Evolutionary conservation across 2,329 filamentous ascomycete species (phyloP).

Genomic region (Penicillium concentricum): DNA sequence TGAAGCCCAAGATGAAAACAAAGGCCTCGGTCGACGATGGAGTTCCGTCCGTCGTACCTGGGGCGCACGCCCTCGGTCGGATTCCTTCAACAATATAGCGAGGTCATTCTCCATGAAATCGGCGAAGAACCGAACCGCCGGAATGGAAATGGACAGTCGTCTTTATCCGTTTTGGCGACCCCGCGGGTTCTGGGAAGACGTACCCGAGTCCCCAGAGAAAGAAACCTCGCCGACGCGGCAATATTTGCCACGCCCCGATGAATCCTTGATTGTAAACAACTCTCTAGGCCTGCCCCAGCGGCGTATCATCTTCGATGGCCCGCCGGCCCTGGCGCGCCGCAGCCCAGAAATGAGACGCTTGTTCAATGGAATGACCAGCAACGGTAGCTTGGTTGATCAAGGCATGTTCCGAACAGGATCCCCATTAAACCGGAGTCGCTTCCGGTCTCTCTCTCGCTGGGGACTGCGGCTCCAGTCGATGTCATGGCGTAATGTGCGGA

Average conservation of each 20-base stretch:
- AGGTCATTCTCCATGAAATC: conserved; percentile 42
- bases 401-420: conserved; percentile 32
- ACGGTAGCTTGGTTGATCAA: conserved; percentile 31
- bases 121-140: conserved; percentile 44
- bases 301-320: conserved; percentile 45
- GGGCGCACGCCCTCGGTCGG: conserved; percentile 39
- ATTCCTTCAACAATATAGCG: conserved; percentile 39
- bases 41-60: conserved; percentile 40
- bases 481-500: conserved; percentile 50
- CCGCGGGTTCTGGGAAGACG: conserved; percentile 61
- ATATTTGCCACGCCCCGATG: conserved; percentile 17
- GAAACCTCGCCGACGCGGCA: conserved; percentile 37
- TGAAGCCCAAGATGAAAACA: conserved; percentile 27
- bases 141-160: conserved; percentile 47
- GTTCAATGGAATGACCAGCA: conserved; percentile 29
- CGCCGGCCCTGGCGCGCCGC: conserved; percentile 34
- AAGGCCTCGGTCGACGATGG: conserved; percentile 31
- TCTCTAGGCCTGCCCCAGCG: conserved; percentile 56
- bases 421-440: conserved; percentile 31
- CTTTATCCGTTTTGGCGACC: conserved; percentile 64
- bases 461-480: conserved; percentile 53
- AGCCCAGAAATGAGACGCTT: conserved; percentile 32
- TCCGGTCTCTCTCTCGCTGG: conserved; percentile 40
- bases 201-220: conserved; percentile 42
- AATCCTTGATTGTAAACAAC: conserved; percentile 53